Percentiles rank a stretch among this genome's conserved stretches.
Evolutionary conservation across 495 filamentous ascomycete genomes (phyloP).

Genomic region (Neurospora sp.): DNA sequence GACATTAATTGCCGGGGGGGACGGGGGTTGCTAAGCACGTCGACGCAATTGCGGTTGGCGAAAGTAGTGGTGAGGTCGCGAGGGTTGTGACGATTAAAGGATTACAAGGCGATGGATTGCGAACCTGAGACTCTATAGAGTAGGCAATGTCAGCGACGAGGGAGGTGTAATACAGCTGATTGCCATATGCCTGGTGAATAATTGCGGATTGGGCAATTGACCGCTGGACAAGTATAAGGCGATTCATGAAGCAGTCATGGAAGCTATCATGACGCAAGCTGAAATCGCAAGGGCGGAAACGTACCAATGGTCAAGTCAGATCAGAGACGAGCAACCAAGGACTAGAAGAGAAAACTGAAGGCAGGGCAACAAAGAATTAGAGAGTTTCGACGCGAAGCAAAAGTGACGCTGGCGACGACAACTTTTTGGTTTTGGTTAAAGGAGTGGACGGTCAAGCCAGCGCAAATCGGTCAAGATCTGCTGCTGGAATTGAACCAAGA

Average conservation of each 20-base stretch:
- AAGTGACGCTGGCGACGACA: constrained; percentile 8
- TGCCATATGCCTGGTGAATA: background rate
- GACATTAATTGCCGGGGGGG: constrained; percentile 29
- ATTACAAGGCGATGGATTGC: constrained; percentile 14
- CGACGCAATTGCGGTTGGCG: background rate
- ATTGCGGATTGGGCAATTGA: background rate
- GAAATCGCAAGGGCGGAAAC: constrained; percentile 2
- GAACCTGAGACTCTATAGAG: background rate
- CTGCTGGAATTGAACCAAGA: constrained; percentile 38
- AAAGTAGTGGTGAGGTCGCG: background rate
- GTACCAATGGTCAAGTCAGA: constrained; percentile 9
- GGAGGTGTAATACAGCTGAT: background rate
- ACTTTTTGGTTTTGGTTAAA: constrained; percentile 19
- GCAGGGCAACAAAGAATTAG: constrained; percentile 12
- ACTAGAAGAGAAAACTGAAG: constrained; percentile 6
- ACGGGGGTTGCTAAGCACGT: background rate
- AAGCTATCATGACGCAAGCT: background rate
- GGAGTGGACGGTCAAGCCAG: constrained; percentile 45
- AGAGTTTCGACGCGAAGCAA: constrained; percentile 20
- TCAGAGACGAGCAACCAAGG: constrained; percentile 9
- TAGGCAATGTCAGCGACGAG: constrained; percentile 9
- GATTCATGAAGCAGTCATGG: background rate
- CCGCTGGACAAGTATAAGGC: background rate
- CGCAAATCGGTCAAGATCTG: constrained; percentile 37
- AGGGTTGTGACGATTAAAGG: constrained; percentile 14